These are phyloP conservation scores for Chlorophyllum brunneum DNA, from an alignment of 768 basidiomycete genomes.

Conservation along the genomic window DNA sequence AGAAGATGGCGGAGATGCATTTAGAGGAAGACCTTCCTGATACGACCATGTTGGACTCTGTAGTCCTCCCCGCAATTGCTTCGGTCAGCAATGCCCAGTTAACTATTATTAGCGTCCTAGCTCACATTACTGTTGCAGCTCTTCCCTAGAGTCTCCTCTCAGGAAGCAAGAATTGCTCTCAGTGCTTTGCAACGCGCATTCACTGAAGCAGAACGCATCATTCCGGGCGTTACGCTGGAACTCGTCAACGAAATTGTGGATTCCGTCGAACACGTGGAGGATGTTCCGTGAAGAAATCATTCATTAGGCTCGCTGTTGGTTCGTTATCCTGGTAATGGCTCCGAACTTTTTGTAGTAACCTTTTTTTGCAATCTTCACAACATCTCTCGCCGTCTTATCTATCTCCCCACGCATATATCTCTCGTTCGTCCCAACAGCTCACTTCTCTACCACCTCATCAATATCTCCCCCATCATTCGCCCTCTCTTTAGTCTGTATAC, in stretches of 20 bases:
- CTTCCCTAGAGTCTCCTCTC: conserved; percentile 89
- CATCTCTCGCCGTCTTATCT: conserved; percentile 22
- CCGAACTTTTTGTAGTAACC: conserved; percentile 2
- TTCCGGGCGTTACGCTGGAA: conserved; percentile 92
- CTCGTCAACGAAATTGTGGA: conserved; percentile 93
- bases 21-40: conserved; percentile 65
- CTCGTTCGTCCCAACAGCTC: not conserved
- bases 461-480: conserved; percentile 6
- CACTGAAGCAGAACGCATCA: conserved; percentile 90
- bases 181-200: conserved; percentile 88
- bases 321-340: conserved; percentile 3
- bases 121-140: conserved; percentile 47
- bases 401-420: conserved; percentile 19
- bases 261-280: conserved; percentile 87
- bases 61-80: conserved; percentile 93
- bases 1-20: conserved; percentile 43
- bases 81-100: conserved; percentile 54
- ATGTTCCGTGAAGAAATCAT: conserved; percentile 45
- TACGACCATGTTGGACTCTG: conserved; percentile 93
- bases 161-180: conserved; percentile 84
- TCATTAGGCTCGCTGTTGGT: conserved; percentile 7
- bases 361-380: conserved; percentile 6
- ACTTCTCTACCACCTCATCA: conserved; percentile 3
- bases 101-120: not conserved
- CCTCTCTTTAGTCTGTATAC: conserved; percentile 3